These are phyloP conservation scores for Dioszegia hungarica DNA, from an alignment of 768 basidiomycete species.

Conservation along the genomic window DNA sequence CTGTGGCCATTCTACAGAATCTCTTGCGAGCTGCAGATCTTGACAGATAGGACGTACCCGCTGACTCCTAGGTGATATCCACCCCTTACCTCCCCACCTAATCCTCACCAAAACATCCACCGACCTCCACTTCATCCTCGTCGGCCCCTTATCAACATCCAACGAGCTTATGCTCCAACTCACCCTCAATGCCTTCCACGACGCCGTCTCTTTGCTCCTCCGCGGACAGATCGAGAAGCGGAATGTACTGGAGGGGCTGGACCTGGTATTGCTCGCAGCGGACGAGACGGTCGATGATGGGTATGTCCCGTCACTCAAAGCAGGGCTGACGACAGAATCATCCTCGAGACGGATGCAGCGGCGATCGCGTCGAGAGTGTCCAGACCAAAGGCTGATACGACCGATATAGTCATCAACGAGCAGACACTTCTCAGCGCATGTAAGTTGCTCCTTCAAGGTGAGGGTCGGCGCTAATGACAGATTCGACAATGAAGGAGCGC, in stretches of 20 bases:
- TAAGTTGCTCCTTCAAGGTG: slow-evolving; percentile 51
- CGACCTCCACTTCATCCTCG: slow-evolving; percentile 90
- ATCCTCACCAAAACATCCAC: slow-evolving; percentile 90
- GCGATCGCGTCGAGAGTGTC: slow-evolving; percentile 95
- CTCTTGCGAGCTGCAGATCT: too few species aligned
- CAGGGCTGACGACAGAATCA: slow-evolving; percentile 59
- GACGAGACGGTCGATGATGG: slow-evolving; percentile 99
- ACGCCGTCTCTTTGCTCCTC: slow-evolving; percentile 77
- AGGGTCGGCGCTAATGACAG: slow-evolving; percentile 9
- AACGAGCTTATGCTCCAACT: slow-evolving; percentile 93
- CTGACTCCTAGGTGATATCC: slow-evolving; percentile 67
- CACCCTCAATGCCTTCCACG: slow-evolving; percentile 76
- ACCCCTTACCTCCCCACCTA: slow-evolving; percentile 84
- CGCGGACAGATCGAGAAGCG: slow-evolving; percentile 93
- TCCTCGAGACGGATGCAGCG: slow-evolving; percentile 90
- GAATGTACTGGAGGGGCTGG: slow-evolving; percentile 87
- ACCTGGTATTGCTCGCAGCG: slow-evolving; percentile 81
- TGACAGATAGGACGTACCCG: not conserved
- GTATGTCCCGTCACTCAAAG: slow-evolving; percentile 55
- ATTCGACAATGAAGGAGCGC: slow-evolving; percentile 46
- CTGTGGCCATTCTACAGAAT: too few species aligned
- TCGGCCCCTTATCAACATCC: slow-evolving; percentile 70
- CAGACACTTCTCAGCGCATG: slow-evolving; percentile 92
- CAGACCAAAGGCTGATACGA: slow-evolving; percentile 83
- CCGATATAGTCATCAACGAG: slow-evolving; percentile 97